Base-by-base conservation (phyloP, 179 eudicot genomes). In the Silene noctiflora region DNA sequence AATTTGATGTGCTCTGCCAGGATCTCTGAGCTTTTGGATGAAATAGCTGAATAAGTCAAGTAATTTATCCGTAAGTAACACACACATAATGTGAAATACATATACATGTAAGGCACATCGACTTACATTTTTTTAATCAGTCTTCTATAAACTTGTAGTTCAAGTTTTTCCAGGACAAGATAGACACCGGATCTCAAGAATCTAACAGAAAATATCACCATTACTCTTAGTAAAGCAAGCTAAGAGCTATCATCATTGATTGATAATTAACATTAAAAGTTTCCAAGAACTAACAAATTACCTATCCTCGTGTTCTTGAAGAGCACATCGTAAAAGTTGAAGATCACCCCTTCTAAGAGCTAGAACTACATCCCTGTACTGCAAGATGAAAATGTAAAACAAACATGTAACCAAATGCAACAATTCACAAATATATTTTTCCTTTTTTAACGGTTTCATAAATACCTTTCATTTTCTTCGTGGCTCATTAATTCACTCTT, bases 141-240 rank as follows among this genome's bases (percentile, higher is more conserved):
- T 85, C 97, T 91, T 79, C 96, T 89, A 86, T 93, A 94, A 69
- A 94, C 98, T 80, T 92, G 98, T 74, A 94, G 95, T 85, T 94
- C 98, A 25, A 92, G 84, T 90, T 94, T 92, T 85, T 94, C 98
- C 33, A 94, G 87, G 73, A 92, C 98, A 71, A 94, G 91, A 82
- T 90, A 94, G 58, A 92, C 97, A 68, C 98, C 98, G 46, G 98
- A 94, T 81, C 93, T 91, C 82, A 94, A 81, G 76, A 94, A 94
- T 82, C 97, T 92, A 75, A 61, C 22, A 21, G 58, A 53, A 51
- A 17, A 24, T 25, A 25, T 1, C 20, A 25, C 55, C 44, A 24
- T 8, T 13, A 19, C 39, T 71, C 5, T 73, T 74, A 33, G 56
- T 17, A 60, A 58, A 4, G 69, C 29, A 58, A 16, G 60, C 33